Evolutionary conservation across 306 rosid genomes (phyloP).

Genomic region (Aeschynomene evenia): DNA sequence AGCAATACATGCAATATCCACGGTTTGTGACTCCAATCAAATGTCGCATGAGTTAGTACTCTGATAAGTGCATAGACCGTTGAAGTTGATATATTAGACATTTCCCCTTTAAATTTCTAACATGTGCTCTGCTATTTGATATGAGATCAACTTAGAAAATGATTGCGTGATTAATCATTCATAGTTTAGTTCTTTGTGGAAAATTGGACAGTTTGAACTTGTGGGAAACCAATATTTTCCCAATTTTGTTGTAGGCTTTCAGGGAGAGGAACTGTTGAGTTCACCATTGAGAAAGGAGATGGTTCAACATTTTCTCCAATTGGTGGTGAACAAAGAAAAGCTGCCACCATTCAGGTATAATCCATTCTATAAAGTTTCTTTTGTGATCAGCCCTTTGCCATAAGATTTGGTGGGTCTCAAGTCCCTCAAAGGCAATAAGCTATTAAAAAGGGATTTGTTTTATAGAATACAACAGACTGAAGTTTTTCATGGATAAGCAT

Average conservation of each 20-base stretch:
- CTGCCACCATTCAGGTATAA: slow-evolving; percentile 73
- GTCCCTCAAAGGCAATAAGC: slow-evolving; percentile 15
- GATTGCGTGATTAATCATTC: not conserved
- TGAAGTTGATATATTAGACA: not conserved
- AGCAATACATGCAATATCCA: slow-evolving; percentile 70
- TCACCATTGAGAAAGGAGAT: slow-evolving; percentile 76
- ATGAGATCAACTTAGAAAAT: not conserved
- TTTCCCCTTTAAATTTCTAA: not conserved
- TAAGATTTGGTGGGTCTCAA: slow-evolving; percentile 16
- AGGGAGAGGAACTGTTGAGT: slow-evolving; percentile 89
- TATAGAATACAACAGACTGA: not conserved
- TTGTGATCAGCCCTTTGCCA: slow-evolving; percentile 2
- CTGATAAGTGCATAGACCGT: not conserved
- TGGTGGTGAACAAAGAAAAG: slow-evolving; percentile 73
- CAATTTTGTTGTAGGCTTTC: slow-evolving; percentile 57
- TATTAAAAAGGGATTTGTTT: not conserved
- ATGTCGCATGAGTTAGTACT: not conserved
- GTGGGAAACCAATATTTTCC: slow-evolving; percentile 31
- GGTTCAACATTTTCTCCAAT: slow-evolving; percentile 82
- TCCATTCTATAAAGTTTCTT: slow-evolving; percentile 5
- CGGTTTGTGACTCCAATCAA: slow-evolving; percentile 49
- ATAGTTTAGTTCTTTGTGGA: not conserved
- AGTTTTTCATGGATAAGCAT: slow-evolving; percentile 3
- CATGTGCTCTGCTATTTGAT: not conserved
- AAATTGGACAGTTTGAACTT: not conserved